Evolutionary conservation across 2,329 filamentous ascomycete species (phyloP), one percentile per base, ranked within the genome.

Genomic region (Cladophialophora carrionii): DNA sequence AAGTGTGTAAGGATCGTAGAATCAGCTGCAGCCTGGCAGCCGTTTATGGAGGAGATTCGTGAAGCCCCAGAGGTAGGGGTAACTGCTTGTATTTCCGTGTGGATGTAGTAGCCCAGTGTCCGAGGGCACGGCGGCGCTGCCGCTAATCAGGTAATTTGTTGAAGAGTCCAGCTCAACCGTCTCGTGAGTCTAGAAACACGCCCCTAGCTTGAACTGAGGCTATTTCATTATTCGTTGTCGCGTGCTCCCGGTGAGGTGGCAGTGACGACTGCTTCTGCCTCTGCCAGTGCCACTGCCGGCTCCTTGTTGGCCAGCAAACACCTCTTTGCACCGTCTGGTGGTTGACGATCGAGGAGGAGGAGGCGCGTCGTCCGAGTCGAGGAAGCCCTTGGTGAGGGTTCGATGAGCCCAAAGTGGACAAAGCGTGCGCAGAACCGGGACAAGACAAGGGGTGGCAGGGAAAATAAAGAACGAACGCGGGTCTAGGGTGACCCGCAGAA

Each of bases 151-250:
- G 55, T 52, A 62, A 63, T 68, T 43, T n/a, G 37, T 43, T 43
- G 37, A 70, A 71, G 69, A 71, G 69, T 57, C 69, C 70, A 70
- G 70, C 70, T 72, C 70, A 58, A 70, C 64, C 66, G 68, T 41
- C 54, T 54, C 37, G 20, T n/a, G 52, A 29, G 48, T 61, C 37
- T 43, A 57, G 34, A 53, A 46, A 43, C 8, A 43, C 37, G 7
- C 37, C 37, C 48, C 61, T 59, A 56, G 61, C 34, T 61, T 58
- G 31, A 29, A 53, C 22, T 51, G 63, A 8, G 49, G 60, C 66
- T 69, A 69, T 67, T 62, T 57, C 68, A 70, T 70, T 53, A 59
- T 62, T 67, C 57, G 48, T 43, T 26, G 8, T 17, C 12, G 12
- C 20, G 24, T 29, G 20, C 46, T 41, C n/a, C 29, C 22, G 37